These are phyloP conservation scores for Raffaelea deltoideospora DNA, from an alignment of 2,329 filamentous ascomycete species.

Conservation along the genomic window DNA sequence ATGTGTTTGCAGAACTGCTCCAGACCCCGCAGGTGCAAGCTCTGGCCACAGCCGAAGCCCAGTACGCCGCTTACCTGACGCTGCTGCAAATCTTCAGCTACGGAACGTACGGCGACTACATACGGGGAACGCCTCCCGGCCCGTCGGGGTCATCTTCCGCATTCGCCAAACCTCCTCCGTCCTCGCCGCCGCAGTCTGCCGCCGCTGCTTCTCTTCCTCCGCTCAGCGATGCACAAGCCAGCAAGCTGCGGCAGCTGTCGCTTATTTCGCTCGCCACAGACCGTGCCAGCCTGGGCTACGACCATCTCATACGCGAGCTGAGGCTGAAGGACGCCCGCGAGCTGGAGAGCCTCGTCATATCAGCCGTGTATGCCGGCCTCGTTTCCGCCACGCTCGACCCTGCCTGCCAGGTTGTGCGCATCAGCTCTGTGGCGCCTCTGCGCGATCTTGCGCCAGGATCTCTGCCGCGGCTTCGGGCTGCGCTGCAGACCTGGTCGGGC, in stretches of 20 bases:
- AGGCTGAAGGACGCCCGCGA: conserved; percentile 50
- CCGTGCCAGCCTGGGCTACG: conserved; percentile 56
- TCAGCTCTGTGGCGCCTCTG: conserved; percentile 69
- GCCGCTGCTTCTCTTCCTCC: conserved; percentile 34
- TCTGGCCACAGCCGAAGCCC: conserved; percentile 38
- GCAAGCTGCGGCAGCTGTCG: conserved; percentile 83
- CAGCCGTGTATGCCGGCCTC: conserved; percentile 74
- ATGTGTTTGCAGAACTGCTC: conserved; percentile 88
- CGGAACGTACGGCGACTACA: conserved; percentile 73
- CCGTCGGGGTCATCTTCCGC: not conserved
- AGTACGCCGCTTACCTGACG: conserved; percentile 48
- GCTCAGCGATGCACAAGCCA: conserved; percentile 56
- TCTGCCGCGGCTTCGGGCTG: conserved; percentile 50
- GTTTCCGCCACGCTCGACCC: conserved; percentile 75
- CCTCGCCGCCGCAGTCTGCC: not conserved
- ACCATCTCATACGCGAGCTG: conserved; percentile 49
- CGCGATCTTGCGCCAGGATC: conserved; percentile 69
- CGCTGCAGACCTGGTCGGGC: conserved; percentile 60
- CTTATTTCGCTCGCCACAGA: conserved; percentile 67
- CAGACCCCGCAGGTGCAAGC: conserved; percentile 63
- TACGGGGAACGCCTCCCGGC: conserved; percentile 6
- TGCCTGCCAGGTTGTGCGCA: conserved; percentile 54
- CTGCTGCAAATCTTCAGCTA: conserved; percentile 84
- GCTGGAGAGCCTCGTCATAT: conserved; percentile 76
- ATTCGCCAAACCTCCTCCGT: too few relatives aligned